Conservation (phyloP, 2,329 filamentous ascomycete genomes). For the Corniculantispora saksenae region DNA sequence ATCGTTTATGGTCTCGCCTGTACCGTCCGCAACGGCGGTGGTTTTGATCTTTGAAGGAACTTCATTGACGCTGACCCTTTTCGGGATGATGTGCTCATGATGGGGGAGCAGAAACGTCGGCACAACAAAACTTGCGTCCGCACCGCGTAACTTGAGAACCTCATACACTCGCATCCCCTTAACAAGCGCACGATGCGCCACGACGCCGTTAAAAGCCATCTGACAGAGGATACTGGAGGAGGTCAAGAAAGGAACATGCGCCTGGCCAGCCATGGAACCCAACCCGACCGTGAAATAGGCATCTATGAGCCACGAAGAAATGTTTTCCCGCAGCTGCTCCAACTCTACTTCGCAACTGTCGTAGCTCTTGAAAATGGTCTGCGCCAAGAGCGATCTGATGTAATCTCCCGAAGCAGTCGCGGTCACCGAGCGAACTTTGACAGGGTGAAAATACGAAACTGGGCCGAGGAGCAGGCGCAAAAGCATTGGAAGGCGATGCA, state of each 20-base stretch:
- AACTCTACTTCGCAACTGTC: not conserved
- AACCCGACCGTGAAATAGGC: not conserved
- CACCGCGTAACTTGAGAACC: not conserved
- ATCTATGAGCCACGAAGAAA: slow-evolving; percentile 3
- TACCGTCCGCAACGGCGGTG: not conserved
- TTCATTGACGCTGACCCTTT: not conserved
- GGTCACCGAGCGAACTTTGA: not conserved
- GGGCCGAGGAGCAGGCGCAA: not conserved
- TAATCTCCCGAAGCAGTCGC: not conserved
- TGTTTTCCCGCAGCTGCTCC: not conserved
- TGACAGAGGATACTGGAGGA: not conserved
- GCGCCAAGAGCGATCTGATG: not conserved
- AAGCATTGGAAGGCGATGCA: not conserved
- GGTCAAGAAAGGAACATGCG: not conserved
- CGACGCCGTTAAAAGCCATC: slow-evolving; percentile 4
- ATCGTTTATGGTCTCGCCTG: not conserved
- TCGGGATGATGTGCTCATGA: slow-evolving; percentile 2
- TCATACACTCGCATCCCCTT: not conserved
- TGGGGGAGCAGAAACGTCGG: slow-evolving; percentile 1
- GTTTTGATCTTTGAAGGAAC: not conserved
- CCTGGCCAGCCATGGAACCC: slow-evolving; percentile 2
- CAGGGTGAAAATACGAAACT: not conserved
- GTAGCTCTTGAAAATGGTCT: not conserved
- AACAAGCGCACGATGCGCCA: not conserved
- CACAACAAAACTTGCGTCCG: not conserved